Conservation (phyloP, 1,284 basidiomycete genomes). For the Ganoderma leucocontextum region DNA sequence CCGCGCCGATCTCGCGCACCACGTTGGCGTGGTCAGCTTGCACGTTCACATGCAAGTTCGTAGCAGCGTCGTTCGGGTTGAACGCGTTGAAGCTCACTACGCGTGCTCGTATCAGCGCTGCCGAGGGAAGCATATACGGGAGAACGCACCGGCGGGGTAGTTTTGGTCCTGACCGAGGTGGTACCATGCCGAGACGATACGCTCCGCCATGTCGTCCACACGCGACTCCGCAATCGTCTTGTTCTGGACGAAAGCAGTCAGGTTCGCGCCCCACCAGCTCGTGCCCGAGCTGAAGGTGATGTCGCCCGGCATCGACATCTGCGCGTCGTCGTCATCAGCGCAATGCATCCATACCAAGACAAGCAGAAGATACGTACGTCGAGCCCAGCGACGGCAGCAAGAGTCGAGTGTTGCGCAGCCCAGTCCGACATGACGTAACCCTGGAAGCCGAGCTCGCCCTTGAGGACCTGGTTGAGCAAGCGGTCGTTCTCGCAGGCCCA, state of each 20-base stretch:
- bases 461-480: conserved; percentile 80
- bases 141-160: conserved; percentile 53
- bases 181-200: conserved; percentile 71
- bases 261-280: conserved; percentile 67
- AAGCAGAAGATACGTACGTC: conserved; percentile 50
- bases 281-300: conserved; percentile 58
- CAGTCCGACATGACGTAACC: conserved; percentile 81
- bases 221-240: conserved; percentile 72
- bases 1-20: conserved; percentile 79
- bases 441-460: conserved; percentile 83
- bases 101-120: conserved; percentile 15
- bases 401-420: conserved; percentile 64
- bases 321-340: background rate
- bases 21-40: conserved; percentile 77
- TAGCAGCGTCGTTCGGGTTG: conserved; percentile 55
- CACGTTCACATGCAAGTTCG: conserved; percentile 78
- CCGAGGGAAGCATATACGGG: conserved; percentile 26
- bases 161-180: conserved; percentile 68
- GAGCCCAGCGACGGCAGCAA: conserved; percentile 70
- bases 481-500: conserved; percentile 84
- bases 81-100: conserved; percentile 68
- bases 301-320: conserved; percentile 82
- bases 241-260: conserved; percentile 74
- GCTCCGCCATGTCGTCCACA: conserved; percentile 74
- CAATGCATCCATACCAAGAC: background rate